A percentile compares a stretch with the other conserved stretches of the same genome.
Evolutionary conservation across 169 alveolate species (phyloP).

Genomic region (Plasmodium gonderi): DNA sequence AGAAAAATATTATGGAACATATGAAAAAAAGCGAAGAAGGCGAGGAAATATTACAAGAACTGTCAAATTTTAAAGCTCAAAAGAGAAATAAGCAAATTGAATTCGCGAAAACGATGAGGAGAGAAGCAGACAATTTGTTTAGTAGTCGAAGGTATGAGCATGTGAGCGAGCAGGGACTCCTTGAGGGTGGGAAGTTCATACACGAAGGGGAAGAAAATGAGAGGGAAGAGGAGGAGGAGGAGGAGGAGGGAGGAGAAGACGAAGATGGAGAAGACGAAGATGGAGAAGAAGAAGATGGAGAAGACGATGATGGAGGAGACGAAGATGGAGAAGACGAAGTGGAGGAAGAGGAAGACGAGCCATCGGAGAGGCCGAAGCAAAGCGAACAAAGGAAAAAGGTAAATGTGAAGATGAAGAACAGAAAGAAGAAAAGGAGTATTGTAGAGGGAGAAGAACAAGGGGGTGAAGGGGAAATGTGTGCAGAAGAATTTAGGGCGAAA

Average conservation of each 20-base stretch:
- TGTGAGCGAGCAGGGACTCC: neutral
- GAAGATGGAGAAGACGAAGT: neutral
- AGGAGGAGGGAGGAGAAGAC: constrained; percentile 29
- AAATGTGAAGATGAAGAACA: neutral
- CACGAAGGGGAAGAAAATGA: constrained; percentile 15
- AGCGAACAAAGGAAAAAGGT: neutral
- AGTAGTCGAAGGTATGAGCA: constrained; percentile 69
- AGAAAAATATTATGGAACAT: constrained; percentile 83
- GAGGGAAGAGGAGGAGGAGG: neutral
- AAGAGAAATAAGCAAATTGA: constrained; percentile 86
- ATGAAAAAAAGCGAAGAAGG: constrained; percentile 91
- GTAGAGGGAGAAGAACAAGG: constrained; percentile 50
- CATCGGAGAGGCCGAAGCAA: neutral
- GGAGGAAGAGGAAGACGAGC: neutral
- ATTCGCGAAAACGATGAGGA: constrained; percentile 82
- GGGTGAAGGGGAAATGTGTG: neutral
- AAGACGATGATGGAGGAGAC: neutral
- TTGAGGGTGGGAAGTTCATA: constrained; percentile 17
- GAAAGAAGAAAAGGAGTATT: too few relatives aligned
- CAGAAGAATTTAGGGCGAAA: constrained; percentile 2
- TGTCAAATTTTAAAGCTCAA: constrained; percentile 79
- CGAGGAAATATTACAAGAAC: constrained; percentile 88
- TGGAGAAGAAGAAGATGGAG: neutral
- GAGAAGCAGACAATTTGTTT: constrained; percentile 87
- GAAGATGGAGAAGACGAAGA: constrained; percentile 24